Base-by-base conservation (phyloP, 2,329 filamentous ascomycete species). In the Chrysoporthe deuterocubensis region DNA sequence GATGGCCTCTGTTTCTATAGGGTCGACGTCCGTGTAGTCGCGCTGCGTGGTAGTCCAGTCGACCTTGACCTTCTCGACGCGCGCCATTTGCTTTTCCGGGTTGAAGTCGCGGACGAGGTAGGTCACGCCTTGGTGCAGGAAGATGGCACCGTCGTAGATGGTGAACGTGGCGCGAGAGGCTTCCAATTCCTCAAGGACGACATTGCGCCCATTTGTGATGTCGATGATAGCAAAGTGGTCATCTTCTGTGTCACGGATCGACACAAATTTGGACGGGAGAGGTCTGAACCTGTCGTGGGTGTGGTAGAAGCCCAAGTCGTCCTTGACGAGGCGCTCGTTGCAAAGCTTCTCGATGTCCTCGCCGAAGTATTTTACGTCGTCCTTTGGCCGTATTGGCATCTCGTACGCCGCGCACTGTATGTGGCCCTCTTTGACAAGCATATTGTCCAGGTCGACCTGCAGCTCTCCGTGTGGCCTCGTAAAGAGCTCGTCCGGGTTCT, bases 121-220 rank as follows among this genome's bases (percentile, higher is more conserved):
- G 1, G 91, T 95, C 71, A 89, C 89, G n/a, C 96, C 96, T 80
- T 99, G 96, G 74, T 99, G 96, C 5, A 99, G 84, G 80, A 97
- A 99, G 70, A 99, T 97, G 57, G 93, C 96, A 14, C 96, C 96
- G 77, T 98, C 95, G 78, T 99, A 99, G 69, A 99, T 87, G 1
- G 94, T 97, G 79, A 97, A 98, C 72, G 93, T 95, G 1, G 95
- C 95, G n/a, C 96, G 89, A 1, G 92, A 96, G 1, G 94, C 93
- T 79, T 98, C 96, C n/a, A 99, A 86, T 79, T 98, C 94, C 81
- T 99, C 96, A 1, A 99, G 85, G 0, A 99, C 92, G 0, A 90
- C 82, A 75, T 98, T 98, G 65, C 88, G 88, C 37, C 90, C 90
- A 72, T 96, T 88, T 0, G 93, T 96, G 16, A 91, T 90, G 80